Base-by-base conservation (phyloP, 2,329 filamentous ascomycete species). In the Cordyceps tenuipes region DNA sequence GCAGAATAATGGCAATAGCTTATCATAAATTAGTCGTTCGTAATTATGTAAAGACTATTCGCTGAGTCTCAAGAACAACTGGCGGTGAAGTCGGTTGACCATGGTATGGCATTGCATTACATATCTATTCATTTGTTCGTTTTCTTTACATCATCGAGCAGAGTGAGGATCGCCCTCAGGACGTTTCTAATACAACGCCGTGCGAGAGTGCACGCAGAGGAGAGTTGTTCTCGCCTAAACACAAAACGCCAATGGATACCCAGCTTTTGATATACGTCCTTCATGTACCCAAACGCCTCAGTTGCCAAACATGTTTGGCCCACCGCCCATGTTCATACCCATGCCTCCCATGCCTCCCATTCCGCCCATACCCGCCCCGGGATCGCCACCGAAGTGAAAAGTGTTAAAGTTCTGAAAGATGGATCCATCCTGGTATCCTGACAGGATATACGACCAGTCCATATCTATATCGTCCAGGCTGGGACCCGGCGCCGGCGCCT, bases 381-480 rank as follows among this genome's bases (percentile, higher is more conserved):
- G 62, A 62, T 29, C 66, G 62, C 12, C 64, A 62, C 12, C 64
- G 64, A 55, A 73, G 70, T 26, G 62, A 63, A 17, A 66, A 3
- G 26, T 46, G 13, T 53, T 68, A 34, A 71, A 72, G 2, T 67
- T 69, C 6, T 68, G 66, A 29, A 70, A 73, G 1, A 66, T 68
- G 15, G 64, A 64, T 26, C 69, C 64, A 29, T 73, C 71, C n/a
- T 69, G 68, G 60, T 77, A 77, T 23, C 71, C 70, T 43, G 78
- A 75, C 66, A 80, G 72, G 55, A 80, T 68, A 43, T 76, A 76
- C 31, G 73, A 75, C 78, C 78, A 81, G 64, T 81, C 77, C 77
- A 81, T 77, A 34, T 76, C 71, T 13, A 65, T 65, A 1, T 67
- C 63, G 12, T 74, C 73, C 13, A 17, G 69, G 66, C 15, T 66